phyloP scores from a whole-genome alignment of 345 rosid species.

The Citrus mangshanensis region DNA sequence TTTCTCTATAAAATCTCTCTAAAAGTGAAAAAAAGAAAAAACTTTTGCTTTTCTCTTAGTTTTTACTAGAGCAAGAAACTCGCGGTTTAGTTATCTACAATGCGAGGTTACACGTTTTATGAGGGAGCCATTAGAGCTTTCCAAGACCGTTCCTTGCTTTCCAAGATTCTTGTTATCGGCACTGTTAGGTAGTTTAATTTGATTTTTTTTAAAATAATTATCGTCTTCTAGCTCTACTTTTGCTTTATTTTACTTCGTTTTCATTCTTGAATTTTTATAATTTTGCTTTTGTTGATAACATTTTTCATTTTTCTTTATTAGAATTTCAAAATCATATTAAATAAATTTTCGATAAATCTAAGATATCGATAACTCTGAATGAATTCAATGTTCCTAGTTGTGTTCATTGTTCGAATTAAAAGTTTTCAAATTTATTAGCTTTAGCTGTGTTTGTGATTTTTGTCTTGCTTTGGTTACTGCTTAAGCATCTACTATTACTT shows the following conservation, averaged over 20 bases:
- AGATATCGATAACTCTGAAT: not conserved
- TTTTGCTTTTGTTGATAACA: too few relatives aligned
- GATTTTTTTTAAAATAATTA: too few relatives aligned
- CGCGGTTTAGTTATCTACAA: constrained; percentile 8
- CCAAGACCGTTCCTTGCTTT: constrained; percentile 39
- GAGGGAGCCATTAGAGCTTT: constrained; percentile 36
- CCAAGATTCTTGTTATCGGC: constrained; percentile 50
- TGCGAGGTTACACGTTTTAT: constrained; percentile 38
- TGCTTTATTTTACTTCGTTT: not conserved
- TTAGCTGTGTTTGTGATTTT: not conserved
- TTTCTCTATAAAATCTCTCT: constrained; percentile 13
- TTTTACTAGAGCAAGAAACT: not conserved
- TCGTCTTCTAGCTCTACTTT: too few relatives aligned
- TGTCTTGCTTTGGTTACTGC: too few relatives aligned
- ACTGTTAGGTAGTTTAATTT: constrained; percentile 34
- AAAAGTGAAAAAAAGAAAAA: not conserved
- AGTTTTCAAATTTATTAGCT: not conserved
- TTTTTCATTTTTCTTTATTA: too few relatives aligned
- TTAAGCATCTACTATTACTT: too few relatives aligned
- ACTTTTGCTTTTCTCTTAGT: not conserved
- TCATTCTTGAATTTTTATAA: not conserved
- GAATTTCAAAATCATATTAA: not conserved
- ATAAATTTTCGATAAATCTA: not conserved
- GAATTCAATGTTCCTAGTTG: not conserved
- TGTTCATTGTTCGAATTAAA: not conserved